A percentile compares a stretch with the other conserved stretches of the same genome.
Conservation (phyloP, 352 stramenopile species). For the Stramenopiles sp. region DNA sequence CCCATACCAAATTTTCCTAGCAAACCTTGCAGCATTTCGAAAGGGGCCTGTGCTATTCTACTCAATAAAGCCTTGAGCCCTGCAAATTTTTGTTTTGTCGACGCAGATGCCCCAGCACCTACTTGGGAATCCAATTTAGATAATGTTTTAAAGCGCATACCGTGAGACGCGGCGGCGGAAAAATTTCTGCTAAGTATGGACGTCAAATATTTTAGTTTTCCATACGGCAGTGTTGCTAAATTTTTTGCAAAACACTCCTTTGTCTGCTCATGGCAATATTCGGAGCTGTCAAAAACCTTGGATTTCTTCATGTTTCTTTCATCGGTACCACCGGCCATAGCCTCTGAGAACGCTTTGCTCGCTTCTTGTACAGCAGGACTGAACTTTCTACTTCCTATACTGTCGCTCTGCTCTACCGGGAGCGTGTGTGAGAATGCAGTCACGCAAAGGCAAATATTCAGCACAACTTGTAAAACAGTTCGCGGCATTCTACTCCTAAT, state of each 20-base stretch:
- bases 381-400: too few species aligned
- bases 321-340: too few species aligned
- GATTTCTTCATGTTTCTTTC: too few species aligned
- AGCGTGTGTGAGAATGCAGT: too few species aligned
- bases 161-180: background rate
- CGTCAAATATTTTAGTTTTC: background rate
- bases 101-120: background rate
- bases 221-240: background rate
- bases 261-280: background rate
- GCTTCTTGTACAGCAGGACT: background rate
- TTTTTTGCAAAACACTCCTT: background rate
- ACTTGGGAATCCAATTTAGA: background rate
- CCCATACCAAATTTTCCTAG: background rate
- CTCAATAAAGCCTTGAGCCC: background rate
- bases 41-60: background rate
- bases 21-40: background rate
- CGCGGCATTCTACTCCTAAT: too few species aligned
- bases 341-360: background rate
- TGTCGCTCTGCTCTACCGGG: too few species aligned
- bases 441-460: too few species aligned
- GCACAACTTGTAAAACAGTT: too few species aligned
- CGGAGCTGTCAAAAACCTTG: background rate
- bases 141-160: background rate
- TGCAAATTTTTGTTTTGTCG: background rate
- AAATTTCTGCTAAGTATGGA: background rate